phyloP scores from a whole-genome alignment of 1,139 yeast species.

The Suhomyces terraborum region DNA sequence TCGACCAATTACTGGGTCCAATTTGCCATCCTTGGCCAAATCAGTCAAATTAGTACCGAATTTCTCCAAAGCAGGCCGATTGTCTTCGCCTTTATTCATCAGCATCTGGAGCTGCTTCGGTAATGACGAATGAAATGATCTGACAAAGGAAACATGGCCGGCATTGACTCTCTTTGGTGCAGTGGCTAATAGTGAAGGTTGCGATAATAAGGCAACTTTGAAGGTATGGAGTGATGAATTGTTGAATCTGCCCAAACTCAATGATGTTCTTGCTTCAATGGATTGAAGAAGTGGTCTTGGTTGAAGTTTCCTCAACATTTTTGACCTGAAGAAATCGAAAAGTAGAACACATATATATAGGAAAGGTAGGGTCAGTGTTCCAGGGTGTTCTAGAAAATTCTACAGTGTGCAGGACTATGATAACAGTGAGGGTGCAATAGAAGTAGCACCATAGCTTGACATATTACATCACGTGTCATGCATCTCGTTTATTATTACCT shows the following conservation, averaged over 20 bases:
- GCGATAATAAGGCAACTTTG: background rate
- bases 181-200: background rate
- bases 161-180: background rate
- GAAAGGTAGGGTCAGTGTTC: constrained; percentile 6
- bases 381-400: constrained; percentile 12
- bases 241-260: too few species aligned
- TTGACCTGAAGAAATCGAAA: background rate
- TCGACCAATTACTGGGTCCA: constrained; percentile 96
- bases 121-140: constrained; percentile 22
- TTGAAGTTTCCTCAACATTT: constrained; percentile 1
- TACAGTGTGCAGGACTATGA: constrained; percentile 11
- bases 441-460: too few species aligned
- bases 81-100: constrained; percentile 51
- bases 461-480: too few species aligned
- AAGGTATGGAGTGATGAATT: background rate
- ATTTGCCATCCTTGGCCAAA: constrained; percentile 83
- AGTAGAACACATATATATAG: background rate
- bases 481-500: background rate
- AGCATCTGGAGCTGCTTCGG: constrained; percentile 37
- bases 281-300: background rate
- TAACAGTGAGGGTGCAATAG: too few species aligned
- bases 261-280: background rate
- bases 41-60: constrained; percentile 88
- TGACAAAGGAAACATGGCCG: background rate
- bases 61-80: constrained; percentile 78